These are phyloP conservation scores for Dioscorea dumetorum DNA, from an alignment of 106 monocot species.

Conservation along the genomic window DNA sequence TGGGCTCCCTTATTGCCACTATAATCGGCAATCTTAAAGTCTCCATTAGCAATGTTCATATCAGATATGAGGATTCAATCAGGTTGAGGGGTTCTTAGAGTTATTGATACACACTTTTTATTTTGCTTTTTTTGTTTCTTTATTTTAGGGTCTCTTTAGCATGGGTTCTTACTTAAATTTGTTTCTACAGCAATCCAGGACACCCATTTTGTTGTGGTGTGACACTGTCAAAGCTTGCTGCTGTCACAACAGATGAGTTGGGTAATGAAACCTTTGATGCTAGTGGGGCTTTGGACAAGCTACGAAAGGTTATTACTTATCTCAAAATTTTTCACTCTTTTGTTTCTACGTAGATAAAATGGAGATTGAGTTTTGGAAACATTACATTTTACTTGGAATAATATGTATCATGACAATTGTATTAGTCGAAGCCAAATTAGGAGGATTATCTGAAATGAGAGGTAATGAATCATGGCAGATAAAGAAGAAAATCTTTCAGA, in stretches of 20 bases:
- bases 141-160: neutral
- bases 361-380: too few species aligned
- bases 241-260: constrained; percentile 90
- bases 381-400: too few species aligned
- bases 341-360: too few species aligned
- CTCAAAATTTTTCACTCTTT: neutral
- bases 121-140: neutral
- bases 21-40: constrained; percentile 97
- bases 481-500: too few species aligned
- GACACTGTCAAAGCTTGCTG: constrained; percentile 90
- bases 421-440: too few species aligned
- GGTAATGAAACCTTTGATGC: constrained; percentile 98
- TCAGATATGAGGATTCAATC: constrained; percentile 91
- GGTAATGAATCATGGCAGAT: too few species aligned
- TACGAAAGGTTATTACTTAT: constrained; percentile 60
- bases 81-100: constrained; percentile 36
- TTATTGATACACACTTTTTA: neutral
- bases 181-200: constrained; percentile 62
- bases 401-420: too few species aligned
- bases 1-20: constrained; percentile 70
- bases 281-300: constrained; percentile 91
- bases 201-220: constrained; percentile 91
- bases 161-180: neutral
- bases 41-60: constrained; percentile 90
- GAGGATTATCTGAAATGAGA: too few species aligned